These are phyloP conservation scores for Melampsora americana DNA, from an alignment of 1,284 basidiomycete genomes.

Conservation along the genomic window DNA sequence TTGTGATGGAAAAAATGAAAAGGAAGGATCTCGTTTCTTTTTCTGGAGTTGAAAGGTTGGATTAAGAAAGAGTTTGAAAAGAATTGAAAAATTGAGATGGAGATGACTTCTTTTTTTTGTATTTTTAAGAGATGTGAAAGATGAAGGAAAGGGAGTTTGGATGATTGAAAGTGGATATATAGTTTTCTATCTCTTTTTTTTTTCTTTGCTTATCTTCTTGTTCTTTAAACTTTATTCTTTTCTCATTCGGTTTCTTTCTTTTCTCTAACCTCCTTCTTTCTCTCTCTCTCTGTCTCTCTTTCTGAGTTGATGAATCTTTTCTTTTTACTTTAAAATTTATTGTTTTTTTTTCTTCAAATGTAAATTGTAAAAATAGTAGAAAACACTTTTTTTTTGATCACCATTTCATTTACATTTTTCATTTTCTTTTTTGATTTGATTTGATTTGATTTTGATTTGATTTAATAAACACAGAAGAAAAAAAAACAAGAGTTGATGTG, in stretches of 20 bases:
- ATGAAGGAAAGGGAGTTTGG: no score
- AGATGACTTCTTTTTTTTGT: background rate
- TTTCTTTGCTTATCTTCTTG: background rate
- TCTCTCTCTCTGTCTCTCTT: background rate
- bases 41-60: background rate
- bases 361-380: no score
- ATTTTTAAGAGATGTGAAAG: background rate
- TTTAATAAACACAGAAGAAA: no score
- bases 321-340: no score
- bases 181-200: background rate
- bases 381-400: no score
- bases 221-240: background rate
- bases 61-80: background rate
- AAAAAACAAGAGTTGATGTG: no score
- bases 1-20: no score
- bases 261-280: constrained; percentile 4
- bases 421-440: background rate
- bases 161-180: no score
- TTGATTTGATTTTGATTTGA: background rate
- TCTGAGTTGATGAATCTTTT: background rate
- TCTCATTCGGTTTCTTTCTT: background rate
- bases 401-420: no score
- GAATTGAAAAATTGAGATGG: background rate
- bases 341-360: no score
- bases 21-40: no score